Evolutionary conservation across 192 early-diverging fungal genomes (phyloP).

Genomic region (Haplosporangium gracile): DNA sequence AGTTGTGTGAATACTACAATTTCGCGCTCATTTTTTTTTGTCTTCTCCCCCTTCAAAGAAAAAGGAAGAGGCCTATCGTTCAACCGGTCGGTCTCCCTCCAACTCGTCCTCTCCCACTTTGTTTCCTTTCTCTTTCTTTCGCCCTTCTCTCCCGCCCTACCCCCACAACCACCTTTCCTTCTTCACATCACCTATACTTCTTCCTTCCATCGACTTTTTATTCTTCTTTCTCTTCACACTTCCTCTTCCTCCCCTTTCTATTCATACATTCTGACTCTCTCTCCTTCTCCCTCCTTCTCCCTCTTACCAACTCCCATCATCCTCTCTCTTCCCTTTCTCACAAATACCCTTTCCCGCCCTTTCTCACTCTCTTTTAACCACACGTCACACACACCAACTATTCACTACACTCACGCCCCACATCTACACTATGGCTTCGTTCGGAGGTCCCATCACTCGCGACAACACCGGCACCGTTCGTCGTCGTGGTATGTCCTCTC

Average conservation of each 20-base stretch:
- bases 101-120: not conserved
- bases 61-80: too few relatives aligned
- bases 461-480: slow-evolving; percentile 49
- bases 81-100: too few relatives aligned
- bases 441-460: slow-evolving; percentile 45
- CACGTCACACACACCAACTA: not conserved
- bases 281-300: not conserved
- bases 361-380: not conserved
- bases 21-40: too few relatives aligned
- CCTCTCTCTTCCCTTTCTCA: not conserved
- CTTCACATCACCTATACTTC: not conserved
- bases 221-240: not conserved
- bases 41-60: too few relatives aligned
- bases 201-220: not conserved
- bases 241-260: not conserved
- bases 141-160: not conserved
- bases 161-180: not conserved
- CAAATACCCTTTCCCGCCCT: not conserved
- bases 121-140: not conserved
- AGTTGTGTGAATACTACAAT: too few relatives aligned
- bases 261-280: not conserved
- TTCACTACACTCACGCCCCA: not conserved
- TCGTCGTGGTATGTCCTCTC: slow-evolving; percentile 34
- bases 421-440: slow-evolving; percentile 26
- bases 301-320: not conserved